Base-by-base conservation (phyloP, 1,284 basidiomycete genomes). In the Ceratobasidium sp. region DNA sequence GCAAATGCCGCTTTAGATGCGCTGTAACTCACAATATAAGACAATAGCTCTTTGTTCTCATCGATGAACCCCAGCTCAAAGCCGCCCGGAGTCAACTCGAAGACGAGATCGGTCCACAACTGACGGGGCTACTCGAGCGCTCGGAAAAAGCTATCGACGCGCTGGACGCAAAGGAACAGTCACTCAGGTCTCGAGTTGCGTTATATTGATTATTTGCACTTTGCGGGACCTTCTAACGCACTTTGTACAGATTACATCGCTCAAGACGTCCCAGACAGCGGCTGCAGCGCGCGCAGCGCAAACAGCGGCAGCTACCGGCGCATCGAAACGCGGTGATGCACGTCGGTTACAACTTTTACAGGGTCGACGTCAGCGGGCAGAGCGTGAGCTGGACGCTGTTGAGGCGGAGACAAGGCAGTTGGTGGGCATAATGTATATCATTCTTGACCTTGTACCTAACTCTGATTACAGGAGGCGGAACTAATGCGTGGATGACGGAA, bases 131-230 rank as follows among this genome's bases (percentile, higher is more conserved):
- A 15, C 77, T 79, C 52, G 71, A 70, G 17, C 77, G 77, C 40
- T 77, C 77, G 7, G 79, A 79, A 61, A 79, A 79, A 67, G 77
- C 70, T 23, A 78, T 79, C n/a, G 71, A 74, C 28, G 73, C 73
- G 77, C 40, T 79, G 56, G 79, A 79, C 38, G 74, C 71, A 23
- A 74, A 54, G 40, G 64, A 66, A n/a, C 68, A 65, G 44, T 79
- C 79, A 10, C 66, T 79, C 5, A 50, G 66, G 54, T 71, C 66
- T 38, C 65, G 77, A 48, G 79, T 78, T 33, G 6, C 46, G 23
- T 26, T 52, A 9, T 17, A 28, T 38, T 1, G 17, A 28, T 3
- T 23, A 26, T 33, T 52, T 52, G 13, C 6, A 64, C 26, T 23
- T 1, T 40, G n/a, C n/a, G n/a, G n/a, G n/a, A n/a, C n/a, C n/a